A percentile compares a stretch with the other conserved stretches of the same genome.
phyloP scores from a whole-genome alignment of 176 grass and related monocot species.

The Zea luxurians region DNA sequence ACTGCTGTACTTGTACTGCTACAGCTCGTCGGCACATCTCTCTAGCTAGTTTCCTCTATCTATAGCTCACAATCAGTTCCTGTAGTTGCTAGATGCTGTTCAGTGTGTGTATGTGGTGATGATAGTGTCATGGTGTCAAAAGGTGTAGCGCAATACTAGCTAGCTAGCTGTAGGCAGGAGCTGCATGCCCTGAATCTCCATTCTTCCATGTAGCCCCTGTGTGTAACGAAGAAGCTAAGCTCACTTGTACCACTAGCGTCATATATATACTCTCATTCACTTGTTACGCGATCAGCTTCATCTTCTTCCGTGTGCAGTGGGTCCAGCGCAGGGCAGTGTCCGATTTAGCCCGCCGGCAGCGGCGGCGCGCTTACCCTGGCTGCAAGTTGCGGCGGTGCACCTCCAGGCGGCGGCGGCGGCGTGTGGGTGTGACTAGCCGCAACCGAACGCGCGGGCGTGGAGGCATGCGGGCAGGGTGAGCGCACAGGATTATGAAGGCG shows the following conservation, averaged over 20 bases:
- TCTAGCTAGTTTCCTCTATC: background rate
- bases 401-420: too few species aligned
- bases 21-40: background rate
- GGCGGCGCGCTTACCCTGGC: too few species aligned
- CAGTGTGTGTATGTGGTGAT: constrained; percentile 10
- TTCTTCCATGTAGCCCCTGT: constrained; percentile 28
- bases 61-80: background rate
- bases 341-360: too few species aligned
- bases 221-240: constrained; percentile 28
- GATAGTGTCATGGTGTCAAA: constrained; percentile 12
- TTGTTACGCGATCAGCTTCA: too few species aligned
- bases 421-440: too few species aligned
- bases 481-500: too few species aligned
- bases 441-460: too few species aligned
- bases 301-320: too few species aligned
- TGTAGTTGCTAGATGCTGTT: constrained; percentile 15
- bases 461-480: too few species aligned
- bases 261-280: background rate
- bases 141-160: background rate
- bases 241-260: constrained; percentile 17
- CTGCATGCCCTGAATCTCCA: constrained; percentile 8
- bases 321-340: too few species aligned
- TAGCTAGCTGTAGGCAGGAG: background rate
- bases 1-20: constrained; percentile 43
- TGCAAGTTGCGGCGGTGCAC: too few species aligned